Conservation (phyloP, 1,284 basidiomycete genomes). For the Hemileia vastatrix region DNA sequence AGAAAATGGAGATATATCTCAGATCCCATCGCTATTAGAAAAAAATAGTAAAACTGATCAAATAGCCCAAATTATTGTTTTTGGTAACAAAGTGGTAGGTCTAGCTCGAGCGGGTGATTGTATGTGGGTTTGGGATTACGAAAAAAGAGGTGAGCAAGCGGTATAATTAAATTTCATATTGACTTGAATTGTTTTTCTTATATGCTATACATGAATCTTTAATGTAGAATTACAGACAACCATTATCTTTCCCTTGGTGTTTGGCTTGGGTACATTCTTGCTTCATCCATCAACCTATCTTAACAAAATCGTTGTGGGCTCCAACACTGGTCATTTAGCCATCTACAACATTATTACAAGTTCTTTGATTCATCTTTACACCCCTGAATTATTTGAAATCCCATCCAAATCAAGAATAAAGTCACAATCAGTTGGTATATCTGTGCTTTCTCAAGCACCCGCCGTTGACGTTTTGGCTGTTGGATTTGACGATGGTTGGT, state of each 20-base stretch:
- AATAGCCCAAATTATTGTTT: slow-evolving; percentile 31
- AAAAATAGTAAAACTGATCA: neutral
- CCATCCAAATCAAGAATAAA: slow-evolving; percentile 38
- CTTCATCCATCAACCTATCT: slow-evolving; percentile 94
- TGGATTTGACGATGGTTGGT: slow-evolving; percentile 76
- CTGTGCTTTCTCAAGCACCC: slow-evolving; percentile 75
- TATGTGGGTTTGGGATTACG: slow-evolving; percentile 69
- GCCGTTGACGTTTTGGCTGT: slow-evolving; percentile 91
- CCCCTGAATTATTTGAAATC: slow-evolving; percentile 4
- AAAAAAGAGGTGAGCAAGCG: slow-evolving; percentile 51
- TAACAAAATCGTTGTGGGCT: slow-evolving; percentile 85
- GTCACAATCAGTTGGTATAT: slow-evolving; percentile 52
- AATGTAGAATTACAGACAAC: slow-evolving; percentile 53
- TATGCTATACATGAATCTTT: no score
- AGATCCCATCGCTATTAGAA: neutral
- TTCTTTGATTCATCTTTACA: slow-evolving; percentile 49
- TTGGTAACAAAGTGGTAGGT: slow-evolving; percentile 38
- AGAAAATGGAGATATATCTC: neutral
- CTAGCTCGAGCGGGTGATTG: slow-evolving; percentile 64
- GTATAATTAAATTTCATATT: neutral
- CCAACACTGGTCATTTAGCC: slow-evolving; percentile 69
- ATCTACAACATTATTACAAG: slow-evolving; percentile 87
- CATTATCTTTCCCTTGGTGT: slow-evolving; percentile 65
- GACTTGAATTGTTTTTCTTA: slow-evolving; percentile 23
- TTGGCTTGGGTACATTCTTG: slow-evolving; percentile 64